These are phyloP conservation scores for Posidonia oceanica DNA, from an alignment of 116 monocot genomes.

Conservation along the genomic window DNA sequence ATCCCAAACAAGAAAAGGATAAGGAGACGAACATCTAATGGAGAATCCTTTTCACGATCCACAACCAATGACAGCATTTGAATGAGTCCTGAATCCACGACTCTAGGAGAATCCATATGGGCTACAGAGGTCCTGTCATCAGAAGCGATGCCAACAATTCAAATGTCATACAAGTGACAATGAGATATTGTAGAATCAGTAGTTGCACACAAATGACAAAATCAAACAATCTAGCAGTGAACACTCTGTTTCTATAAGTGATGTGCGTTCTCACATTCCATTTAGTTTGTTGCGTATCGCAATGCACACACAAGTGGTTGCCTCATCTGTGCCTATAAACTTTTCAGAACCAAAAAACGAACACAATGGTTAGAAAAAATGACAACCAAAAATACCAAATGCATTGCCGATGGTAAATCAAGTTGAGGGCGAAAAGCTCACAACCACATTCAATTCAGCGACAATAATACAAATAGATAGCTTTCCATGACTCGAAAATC, in stretches of 20 bases:
- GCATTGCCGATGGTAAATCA: background rate
- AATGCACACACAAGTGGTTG: conserved; percentile 84
- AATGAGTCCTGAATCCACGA: conserved; percentile 49
- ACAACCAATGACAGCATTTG: conserved; percentile 61
- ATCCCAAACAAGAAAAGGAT: background rate
- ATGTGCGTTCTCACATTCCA: conserved; percentile 61
- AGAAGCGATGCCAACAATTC: background rate
- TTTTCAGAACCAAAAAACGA: conserved; percentile 5
- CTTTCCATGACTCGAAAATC: background rate
- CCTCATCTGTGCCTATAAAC: conserved; percentile 90
- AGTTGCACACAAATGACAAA: too few species aligned
- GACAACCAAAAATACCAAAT: background rate
- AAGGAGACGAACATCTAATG: conserved; percentile 10
- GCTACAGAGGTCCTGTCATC: conserved; percentile 61
- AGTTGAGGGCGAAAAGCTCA: too few species aligned
- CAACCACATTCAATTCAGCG: too few species aligned
- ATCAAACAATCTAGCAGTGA: background rate
- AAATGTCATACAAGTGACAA: too few species aligned
- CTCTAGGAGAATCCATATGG: conserved; percentile 66
- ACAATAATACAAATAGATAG: background rate
- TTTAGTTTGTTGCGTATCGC: conserved; percentile 61
- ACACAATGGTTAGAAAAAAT: background rate
- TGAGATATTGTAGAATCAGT: too few species aligned
- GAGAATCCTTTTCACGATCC: conserved; percentile 20
- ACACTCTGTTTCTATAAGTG: background rate